phyloP scores from a whole-genome alignment of 2,329 filamentous ascomycete species.

The Metarhizium brunneum region DNA sequence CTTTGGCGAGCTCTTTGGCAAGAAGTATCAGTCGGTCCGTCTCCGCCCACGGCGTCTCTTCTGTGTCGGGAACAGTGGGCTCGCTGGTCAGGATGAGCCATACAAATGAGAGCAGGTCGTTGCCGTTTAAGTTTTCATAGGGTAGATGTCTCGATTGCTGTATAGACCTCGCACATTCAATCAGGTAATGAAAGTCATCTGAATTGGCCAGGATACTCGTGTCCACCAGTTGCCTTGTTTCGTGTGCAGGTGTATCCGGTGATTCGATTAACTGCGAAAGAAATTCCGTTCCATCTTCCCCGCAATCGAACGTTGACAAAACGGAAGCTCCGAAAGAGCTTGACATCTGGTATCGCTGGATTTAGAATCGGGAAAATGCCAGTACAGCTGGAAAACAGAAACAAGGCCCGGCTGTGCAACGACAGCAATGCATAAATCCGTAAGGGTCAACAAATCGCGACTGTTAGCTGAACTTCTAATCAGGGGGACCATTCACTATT shows the following conservation, averaged over 20 bases:
- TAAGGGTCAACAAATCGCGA: too few species aligned
- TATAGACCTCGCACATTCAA: slow-evolving; percentile 25
- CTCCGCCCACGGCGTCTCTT: slow-evolving; percentile 19
- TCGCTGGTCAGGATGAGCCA: slow-evolving; percentile 14
- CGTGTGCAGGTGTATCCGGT: slow-evolving; percentile 13
- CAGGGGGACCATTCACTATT: too few species aligned
- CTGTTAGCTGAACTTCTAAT: too few species aligned
- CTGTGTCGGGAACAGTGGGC: slow-evolving; percentile 1
- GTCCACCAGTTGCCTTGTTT: slow-evolving; percentile 18
- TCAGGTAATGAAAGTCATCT: slow-evolving; percentile 23
- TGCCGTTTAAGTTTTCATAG: slow-evolving; percentile 17
- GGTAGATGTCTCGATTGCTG: slow-evolving; percentile 8
- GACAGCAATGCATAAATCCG: too few species aligned
- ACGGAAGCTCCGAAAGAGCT: neutral
- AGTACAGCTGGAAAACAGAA: neutral
- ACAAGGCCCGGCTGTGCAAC: neutral
- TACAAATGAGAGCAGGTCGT: slow-evolving; percentile 24
- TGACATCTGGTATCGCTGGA: neutral
- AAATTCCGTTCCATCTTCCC: slow-evolving; percentile 20
- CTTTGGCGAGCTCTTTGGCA: slow-evolving; percentile 18
- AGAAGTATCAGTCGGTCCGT: slow-evolving; percentile 26
- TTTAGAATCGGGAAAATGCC: neutral
- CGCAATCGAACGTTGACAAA: slow-evolving; percentile 23
- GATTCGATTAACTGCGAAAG: slow-evolving; percentile 21
- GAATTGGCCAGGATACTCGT: slow-evolving; percentile 23